Percentiles rank a stretch among this genome's conserved stretches.
Conservation (phyloP, 345 rosid species). For the Punica granatum region DNA sequence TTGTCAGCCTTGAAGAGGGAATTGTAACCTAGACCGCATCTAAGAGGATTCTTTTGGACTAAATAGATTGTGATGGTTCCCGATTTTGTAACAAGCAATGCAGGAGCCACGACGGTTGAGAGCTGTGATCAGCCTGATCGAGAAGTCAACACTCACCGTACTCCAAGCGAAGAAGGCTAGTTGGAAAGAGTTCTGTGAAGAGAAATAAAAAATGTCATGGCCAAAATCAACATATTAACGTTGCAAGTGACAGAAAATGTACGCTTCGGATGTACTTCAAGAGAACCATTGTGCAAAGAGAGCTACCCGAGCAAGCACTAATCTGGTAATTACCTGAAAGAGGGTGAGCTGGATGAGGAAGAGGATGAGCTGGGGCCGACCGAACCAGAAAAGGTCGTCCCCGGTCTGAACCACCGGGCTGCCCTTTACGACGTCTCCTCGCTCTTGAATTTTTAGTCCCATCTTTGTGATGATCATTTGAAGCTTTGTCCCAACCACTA, state of each 20-base stretch:
- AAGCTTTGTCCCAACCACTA: conserved; percentile 73
- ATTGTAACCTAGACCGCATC: not conserved
- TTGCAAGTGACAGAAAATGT: too few relatives aligned
- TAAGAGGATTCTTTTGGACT: not conserved
- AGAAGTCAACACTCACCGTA: conserved; percentile 37
- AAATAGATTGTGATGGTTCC: not conserved
- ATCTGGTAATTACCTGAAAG: conserved; percentile 43
- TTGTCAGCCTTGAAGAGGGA: not conserved
- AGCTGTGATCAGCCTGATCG: not conserved
- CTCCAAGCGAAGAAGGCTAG: conserved; percentile 82
- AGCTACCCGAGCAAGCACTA: too few relatives aligned
- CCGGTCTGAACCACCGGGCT: conserved; percentile 87
- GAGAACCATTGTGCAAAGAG: too few relatives aligned
- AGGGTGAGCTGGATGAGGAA: conserved; percentile 82
- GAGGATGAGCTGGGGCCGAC: conserved; percentile 79
- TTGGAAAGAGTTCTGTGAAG: conserved; percentile 78
- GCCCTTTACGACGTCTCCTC: conserved; percentile 87
- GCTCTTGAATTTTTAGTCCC: conserved; percentile 70
- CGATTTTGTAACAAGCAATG: not conserved
- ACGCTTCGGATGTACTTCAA: conserved; percentile 53
- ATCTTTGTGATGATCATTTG: conserved; percentile 79
- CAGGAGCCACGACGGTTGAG: not conserved
- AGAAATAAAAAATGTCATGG: not conserved
- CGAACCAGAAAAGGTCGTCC: conserved; percentile 95
- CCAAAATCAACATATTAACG: too few relatives aligned